Conservation (phyloP, 2,329 filamentous ascomycete genomes). For the Calonectria multiphialidica region DNA sequence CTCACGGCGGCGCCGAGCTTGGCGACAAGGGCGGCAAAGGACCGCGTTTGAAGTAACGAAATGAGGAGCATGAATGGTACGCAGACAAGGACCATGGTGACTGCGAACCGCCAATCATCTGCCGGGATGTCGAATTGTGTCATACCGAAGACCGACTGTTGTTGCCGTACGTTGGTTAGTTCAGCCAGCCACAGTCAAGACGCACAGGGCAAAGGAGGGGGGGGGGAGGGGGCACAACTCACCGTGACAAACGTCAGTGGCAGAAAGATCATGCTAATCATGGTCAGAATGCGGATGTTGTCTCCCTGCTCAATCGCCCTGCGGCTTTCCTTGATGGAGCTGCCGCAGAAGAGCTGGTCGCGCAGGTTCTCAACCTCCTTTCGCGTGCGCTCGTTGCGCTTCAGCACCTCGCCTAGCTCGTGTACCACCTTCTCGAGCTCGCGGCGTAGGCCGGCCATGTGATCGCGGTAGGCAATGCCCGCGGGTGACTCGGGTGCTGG, state of each 20-base stretch:
- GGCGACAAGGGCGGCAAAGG: slow-evolving; percentile 47
- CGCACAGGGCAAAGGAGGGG: background rate
- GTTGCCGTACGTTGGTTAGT: background rate
- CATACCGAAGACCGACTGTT: slow-evolving; percentile 67
- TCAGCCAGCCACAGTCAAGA: background rate
- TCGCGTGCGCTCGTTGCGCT: slow-evolving; percentile 65
- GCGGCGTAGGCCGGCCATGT: slow-evolving; percentile 58
- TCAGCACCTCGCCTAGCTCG: slow-evolving; percentile 59
- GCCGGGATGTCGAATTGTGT: slow-evolving; percentile 57
- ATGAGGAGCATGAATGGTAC: slow-evolving; percentile 63
- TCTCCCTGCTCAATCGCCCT: slow-evolving; percentile 74
- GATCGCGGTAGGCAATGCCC: slow-evolving; percentile 61
- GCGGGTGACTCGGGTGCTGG: slow-evolving; percentile 57
- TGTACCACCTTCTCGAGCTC: slow-evolving; percentile 65
- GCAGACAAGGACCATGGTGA: slow-evolving; percentile 75
- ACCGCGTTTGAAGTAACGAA: slow-evolving; percentile 58
- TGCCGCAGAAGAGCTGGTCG: slow-evolving; percentile 73
- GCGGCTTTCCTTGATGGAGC: slow-evolving; percentile 71
- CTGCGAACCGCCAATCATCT: slow-evolving; percentile 58
- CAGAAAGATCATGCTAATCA: slow-evolving; percentile 72
- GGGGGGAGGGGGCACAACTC: slow-evolving; percentile 30
- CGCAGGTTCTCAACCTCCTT: slow-evolving; percentile 68
- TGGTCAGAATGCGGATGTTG: slow-evolving; percentile 71
- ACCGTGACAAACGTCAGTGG: slow-evolving; percentile 72
- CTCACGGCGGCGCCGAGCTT: slow-evolving; percentile 29